phyloP scores from a whole-genome alignment of 768 basidiomycete species.

The Pleurotus djamor region DNA sequence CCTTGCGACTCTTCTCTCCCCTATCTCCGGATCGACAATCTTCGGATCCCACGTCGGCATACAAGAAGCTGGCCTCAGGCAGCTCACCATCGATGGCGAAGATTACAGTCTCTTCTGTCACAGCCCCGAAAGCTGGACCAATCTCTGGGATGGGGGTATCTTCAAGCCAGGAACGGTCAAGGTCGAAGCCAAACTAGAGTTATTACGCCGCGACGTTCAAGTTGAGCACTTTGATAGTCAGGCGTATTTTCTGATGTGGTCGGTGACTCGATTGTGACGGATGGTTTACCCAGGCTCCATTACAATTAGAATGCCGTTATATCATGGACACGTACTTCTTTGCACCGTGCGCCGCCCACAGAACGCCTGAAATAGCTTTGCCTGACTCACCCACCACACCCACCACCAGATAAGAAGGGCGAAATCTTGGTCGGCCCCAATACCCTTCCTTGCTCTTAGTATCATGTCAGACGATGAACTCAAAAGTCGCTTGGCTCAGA shows the following conservation, averaged over 20 bases:
- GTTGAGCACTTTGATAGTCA: not conserved
- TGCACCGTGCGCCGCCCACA: not conserved
- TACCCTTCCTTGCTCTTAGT: not conserved
- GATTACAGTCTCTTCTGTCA: conserved; percentile 27
- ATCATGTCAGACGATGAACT: not conserved
- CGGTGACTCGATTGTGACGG: conserved; percentile 16
- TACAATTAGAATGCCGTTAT: not conserved
- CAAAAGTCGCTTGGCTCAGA: not conserved
- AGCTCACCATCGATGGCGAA: conserved; percentile 9
- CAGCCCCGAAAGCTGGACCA: conserved; percentile 31
- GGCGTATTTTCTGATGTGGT: conserved; percentile 17
- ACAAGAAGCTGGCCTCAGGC: conserved; percentile 23
- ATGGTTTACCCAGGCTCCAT: not conserved
- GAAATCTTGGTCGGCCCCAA: not conserved
- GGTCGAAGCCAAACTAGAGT: conserved; percentile 20
- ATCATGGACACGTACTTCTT: not conserved
- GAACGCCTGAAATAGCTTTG: no score
- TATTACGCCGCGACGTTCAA: conserved; percentile 9
- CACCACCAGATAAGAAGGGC: no score
- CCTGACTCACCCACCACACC: no score
- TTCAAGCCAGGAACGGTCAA: conserved; percentile 28
- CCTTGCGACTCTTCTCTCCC: conserved; percentile 38
- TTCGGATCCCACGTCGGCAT: conserved; percentile 38
- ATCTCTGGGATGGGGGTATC: conserved; percentile 31
- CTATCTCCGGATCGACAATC: conserved; percentile 40